These are phyloP conservation scores for Zoysia japonica DNA, from an alignment of 176 grass and related monocot species.

Conservation along the genomic window DNA sequence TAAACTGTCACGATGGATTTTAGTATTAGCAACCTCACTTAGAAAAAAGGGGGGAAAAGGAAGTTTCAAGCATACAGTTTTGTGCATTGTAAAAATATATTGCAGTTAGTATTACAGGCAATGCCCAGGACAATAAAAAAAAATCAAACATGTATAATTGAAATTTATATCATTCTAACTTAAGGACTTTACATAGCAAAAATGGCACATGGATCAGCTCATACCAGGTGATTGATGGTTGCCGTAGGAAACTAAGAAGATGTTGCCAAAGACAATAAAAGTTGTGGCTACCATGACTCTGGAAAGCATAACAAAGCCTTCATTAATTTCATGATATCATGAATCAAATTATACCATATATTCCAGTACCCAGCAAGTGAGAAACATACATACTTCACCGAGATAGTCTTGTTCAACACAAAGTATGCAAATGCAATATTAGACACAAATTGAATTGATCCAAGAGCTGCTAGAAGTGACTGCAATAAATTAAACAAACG, in stretches of 20 bases:
- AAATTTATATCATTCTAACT: not conserved
- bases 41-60: not conserved
- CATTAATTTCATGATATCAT: conserved; percentile 37
- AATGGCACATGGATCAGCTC: conserved; percentile 29
- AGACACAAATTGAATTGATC: conserved; percentile 97
- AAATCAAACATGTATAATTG: not conserved
- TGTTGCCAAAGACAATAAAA: conserved; percentile 95
- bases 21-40: conserved; percentile 35
- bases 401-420: conserved; percentile 88
- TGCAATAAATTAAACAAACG: conserved; percentile 56
- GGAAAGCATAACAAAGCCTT: conserved; percentile 44
- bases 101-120: conserved; percentile 3
- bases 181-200: conserved; percentile 31
- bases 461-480: conserved; percentile 98
- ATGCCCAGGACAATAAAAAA: conserved; percentile 1
- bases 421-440: conserved; percentile 98
- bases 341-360: conserved; percentile 7
- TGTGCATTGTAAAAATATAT: conserved; percentile 26
- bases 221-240: conserved; percentile 99
- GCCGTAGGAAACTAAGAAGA: conserved; percentile 94
- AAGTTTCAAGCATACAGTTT: not conserved
- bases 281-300: conserved; percentile 91
- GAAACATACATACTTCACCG: conserved; percentile 78
- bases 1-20: conserved; percentile 64
- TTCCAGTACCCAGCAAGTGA: conserved; percentile 31